Conservation (phyloP, 345 rosid genomes). For the Rhizophora mangle region DNA sequence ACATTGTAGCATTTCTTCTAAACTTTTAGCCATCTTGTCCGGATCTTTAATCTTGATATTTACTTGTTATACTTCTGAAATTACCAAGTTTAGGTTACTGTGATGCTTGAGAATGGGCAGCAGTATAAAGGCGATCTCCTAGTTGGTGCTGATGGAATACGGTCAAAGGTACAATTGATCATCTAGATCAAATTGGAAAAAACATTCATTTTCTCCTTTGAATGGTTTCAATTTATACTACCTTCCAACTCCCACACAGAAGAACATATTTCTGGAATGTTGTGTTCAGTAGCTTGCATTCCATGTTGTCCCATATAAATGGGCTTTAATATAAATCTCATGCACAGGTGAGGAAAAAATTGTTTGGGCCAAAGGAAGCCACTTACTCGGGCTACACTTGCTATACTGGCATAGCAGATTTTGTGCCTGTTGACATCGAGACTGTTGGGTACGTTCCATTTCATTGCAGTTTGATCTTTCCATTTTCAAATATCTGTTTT, state of each 20-base stretch:
- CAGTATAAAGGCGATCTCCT: conserved; percentile 75
- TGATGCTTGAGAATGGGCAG: conserved; percentile 72
- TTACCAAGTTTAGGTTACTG: conserved; percentile 58
- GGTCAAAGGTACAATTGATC: conserved; percentile 73
- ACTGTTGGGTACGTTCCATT: conserved; percentile 69
- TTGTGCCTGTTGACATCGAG: conserved; percentile 84
- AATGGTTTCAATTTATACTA: conserved; percentile 4
- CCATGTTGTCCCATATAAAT: background rate
- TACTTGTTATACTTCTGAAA: conserved; percentile 9
- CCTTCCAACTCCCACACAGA: background rate
- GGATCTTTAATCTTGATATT: background rate
- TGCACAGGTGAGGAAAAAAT: conserved; percentile 70
- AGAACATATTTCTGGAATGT: too few species aligned
- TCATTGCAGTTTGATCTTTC: conserved; percentile 9
- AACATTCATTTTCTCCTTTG: background rate
- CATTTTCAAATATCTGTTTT: background rate
- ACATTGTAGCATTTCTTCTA: background rate
- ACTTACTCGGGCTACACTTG: conserved; percentile 87
- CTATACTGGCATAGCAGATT: conserved; percentile 93
- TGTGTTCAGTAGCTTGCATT: background rate
- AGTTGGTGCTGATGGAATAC: conserved; percentile 93
- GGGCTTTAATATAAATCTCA: background rate
- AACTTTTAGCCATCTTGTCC: conserved; percentile 2
- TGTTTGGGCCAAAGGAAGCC: conserved; percentile 73
- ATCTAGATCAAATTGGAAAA: background rate